These are phyloP conservation scores for Secale cereale DNA, from an alignment of 176 grass and related monocot genomes.

Conservation along the genomic window DNA sequence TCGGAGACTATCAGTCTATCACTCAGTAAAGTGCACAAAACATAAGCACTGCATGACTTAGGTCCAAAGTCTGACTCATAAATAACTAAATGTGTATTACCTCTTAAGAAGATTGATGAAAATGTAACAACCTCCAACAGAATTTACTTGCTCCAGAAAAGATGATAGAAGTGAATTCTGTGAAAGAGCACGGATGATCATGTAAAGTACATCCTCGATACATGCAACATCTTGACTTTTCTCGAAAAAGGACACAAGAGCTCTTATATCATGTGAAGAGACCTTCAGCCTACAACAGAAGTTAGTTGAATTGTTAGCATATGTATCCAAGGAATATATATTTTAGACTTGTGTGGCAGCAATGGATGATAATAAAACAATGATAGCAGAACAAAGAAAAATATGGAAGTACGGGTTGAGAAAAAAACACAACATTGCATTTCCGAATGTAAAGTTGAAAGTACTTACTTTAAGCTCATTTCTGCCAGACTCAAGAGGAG, in stretches of 20 bases:
- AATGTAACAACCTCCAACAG: conserved; percentile 84
- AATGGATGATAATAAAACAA: conserved; percentile 11
- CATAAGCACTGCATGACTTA: neutral
- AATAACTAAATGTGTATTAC: conserved; percentile 31
- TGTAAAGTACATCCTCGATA: conserved; percentile 90
- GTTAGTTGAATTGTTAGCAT: neutral
- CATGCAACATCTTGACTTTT: conserved; percentile 96
- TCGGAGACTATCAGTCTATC: conserved; percentile 13
- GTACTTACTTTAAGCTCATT: conserved; percentile 79
- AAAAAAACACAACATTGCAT: conserved; percentile 38
- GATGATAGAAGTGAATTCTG: conserved; percentile 64
- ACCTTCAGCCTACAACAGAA: conserved; percentile 73
- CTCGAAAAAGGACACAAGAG: conserved; percentile 87
- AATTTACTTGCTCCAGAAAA: conserved; percentile 87
- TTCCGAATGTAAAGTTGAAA: conserved; percentile 42
- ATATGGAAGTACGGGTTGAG: neutral
- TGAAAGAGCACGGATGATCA: conserved; percentile 85
- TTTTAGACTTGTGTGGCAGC: conserved; percentile 16
- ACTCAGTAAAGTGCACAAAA: conserved; percentile 33
- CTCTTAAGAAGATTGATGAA: conserved; percentile 96
- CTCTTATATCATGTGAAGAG: conserved; percentile 74
- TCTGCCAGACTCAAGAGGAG: conserved; percentile 94
- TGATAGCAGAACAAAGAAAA: conserved; percentile 22
- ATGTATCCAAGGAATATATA: conserved; percentile 24
- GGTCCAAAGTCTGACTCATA: neutral